Conservation (phyloP, 257 asterid genomes). For the Solanum neorickii region DNA sequence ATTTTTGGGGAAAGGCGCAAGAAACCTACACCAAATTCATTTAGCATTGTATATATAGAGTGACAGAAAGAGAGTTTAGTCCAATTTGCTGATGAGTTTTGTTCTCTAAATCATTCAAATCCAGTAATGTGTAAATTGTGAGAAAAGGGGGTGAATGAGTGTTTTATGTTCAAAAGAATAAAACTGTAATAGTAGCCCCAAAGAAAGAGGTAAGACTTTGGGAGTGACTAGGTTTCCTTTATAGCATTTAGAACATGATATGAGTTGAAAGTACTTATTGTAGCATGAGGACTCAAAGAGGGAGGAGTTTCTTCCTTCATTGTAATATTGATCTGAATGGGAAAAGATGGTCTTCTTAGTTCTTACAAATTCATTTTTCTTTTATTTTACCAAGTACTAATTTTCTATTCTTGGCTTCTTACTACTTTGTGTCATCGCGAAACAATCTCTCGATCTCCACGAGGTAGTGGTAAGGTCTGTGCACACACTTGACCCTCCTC, state of each 20-base stretch:
- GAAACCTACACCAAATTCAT: neutral
- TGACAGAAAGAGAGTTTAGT: neutral
- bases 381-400: neutral
- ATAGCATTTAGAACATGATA: neutral
- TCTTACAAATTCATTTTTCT: neutral
- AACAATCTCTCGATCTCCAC: no score
- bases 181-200: constrained; percentile 2
- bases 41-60: constrained; percentile 19
- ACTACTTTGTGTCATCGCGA: neutral
- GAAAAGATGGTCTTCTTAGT: constrained; percentile 5
- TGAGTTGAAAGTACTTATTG: neutral
- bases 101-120: neutral
- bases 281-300: neutral
- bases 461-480: no score
- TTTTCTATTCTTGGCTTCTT: neutral
- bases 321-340: constrained; percentile 21
- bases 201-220: constrained; percentile 1
- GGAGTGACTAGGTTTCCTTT: neutral
- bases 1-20: neutral
- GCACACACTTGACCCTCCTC: neutral
- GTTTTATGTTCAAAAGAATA: constrained; percentile 2
- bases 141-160: neutral
- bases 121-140: constrained; percentile 12
- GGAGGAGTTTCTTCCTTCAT: constrained; percentile 4
- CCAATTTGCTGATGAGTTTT: constrained; percentile 13